Evolutionary conservation across 345 rosid genomes (phyloP).

Genomic region (Populus pruinosa): DNA sequence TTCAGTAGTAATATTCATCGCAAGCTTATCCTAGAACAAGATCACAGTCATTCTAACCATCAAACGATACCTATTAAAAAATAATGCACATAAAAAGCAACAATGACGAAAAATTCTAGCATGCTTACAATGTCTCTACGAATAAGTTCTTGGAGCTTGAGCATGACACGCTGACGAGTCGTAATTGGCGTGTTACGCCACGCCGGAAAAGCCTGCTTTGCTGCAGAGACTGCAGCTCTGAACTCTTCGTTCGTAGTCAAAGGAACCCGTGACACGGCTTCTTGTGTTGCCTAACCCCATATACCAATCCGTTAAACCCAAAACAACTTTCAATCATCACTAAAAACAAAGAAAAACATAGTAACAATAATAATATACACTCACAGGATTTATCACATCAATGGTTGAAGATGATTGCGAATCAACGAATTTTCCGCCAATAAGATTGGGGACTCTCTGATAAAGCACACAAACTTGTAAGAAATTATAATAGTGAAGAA

Average conservation of each 20-base stretch:
- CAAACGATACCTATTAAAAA: neutral
- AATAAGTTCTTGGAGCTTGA: conserved; percentile 90
- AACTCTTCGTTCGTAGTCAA: conserved; percentile 87
- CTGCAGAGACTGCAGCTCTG: conserved; percentile 84
- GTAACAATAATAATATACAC: conserved; percentile 5
- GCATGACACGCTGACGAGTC: conserved; percentile 81
- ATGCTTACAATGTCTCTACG: conserved; percentile 70
- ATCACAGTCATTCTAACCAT: neutral
- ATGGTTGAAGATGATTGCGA: conserved; percentile 57
- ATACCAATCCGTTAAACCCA: neutral
- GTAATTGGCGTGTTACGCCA: conserved; percentile 93
- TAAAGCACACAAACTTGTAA: conserved; percentile 1
- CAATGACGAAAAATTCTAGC: neutral
- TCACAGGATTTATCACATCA: conserved; percentile 88
- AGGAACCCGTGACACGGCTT: conserved; percentile 80
- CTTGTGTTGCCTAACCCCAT: conserved; percentile 78
- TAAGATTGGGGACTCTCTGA: conserved; percentile 88
- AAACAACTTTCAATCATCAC: neutral
- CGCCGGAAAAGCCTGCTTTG: conserved; percentile 73
- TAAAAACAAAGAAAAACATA: neutral
- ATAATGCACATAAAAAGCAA: neutral
- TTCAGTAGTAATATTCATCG: conserved; percentile 79
- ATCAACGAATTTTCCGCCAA: conserved; percentile 74
- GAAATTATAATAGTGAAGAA: neutral
- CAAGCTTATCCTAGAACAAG: conserved; percentile 74